A percentile compares a stretch with the other conserved stretches of the same genome.
Evolutionary conservation across 495 filamentous ascomycete genomes (phyloP).

Genomic region (Cladorrhinum samala): DNA sequence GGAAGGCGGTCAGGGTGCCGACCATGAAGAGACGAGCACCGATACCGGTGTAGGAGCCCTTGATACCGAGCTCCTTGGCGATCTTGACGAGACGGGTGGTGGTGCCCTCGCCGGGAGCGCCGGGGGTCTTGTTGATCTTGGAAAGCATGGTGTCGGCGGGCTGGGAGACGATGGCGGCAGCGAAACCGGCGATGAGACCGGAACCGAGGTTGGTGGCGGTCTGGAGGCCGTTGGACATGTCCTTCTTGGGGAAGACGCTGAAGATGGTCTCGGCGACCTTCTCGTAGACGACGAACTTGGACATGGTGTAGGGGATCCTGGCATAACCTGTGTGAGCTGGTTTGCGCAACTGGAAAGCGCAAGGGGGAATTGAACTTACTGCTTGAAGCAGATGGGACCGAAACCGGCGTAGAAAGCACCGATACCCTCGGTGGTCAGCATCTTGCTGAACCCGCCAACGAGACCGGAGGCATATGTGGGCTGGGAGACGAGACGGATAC

Average conservation of each 20-base stretch:
- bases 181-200: constrained; percentile 96
- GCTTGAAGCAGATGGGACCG: constrained; percentile 91
- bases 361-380: constrained; percentile 54
- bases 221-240: constrained; percentile 64
- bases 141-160: constrained; percentile 98
- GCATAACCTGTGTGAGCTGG: constrained; percentile 9
- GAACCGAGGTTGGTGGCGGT: constrained; percentile 90
- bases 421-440: constrained; percentile 74
- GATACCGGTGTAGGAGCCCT: constrained; percentile 85
- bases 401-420: constrained; percentile 93
- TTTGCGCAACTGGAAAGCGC: not conserved
- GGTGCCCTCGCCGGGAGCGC: constrained; percentile 90
- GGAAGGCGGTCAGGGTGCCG: constrained; percentile 74
- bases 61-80: constrained; percentile 84
- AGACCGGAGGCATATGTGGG: constrained; percentile 81
- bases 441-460: constrained; percentile 76
- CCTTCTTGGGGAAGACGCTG: constrained; percentile 66
- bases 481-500: constrained; percentile 91
- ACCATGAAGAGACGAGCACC: constrained; percentile 88
- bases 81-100: constrained; percentile 91
- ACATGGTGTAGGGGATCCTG: constrained; percentile 98
- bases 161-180: constrained; percentile 92
- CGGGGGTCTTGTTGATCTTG: constrained; percentile 99
- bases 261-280: constrained; percentile 84
- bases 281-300: constrained; percentile 99